Base-by-base conservation (phyloP, 1,284 basidiomycete genomes). In the Cutaneotrichosporon cavernicola region DNA sequence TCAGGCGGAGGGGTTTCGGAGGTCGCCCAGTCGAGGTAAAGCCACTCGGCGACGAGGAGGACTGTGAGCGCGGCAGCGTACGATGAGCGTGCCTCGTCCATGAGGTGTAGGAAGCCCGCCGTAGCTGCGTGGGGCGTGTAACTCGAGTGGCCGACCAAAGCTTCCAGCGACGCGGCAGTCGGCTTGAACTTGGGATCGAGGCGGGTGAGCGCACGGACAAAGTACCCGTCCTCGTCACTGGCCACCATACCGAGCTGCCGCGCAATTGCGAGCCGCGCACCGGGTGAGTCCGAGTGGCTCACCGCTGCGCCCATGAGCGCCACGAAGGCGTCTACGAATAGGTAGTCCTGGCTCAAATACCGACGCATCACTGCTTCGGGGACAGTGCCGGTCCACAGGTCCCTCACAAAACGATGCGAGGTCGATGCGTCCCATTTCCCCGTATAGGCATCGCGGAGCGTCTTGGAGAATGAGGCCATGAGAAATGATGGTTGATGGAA, bases 11-110 rank as follows among this genome's bases (percentile, higher is more conserved):
- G 8, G 16, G 31, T 0, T 26, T 1, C 16, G 47, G 49, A 26
- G 10, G 56, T 65, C 30, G 61, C 66, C 67, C 67, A 68, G 64
- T 68, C 67, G 60, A 65, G 64, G 60, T 68, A 68, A 22, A 68
- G 59, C 67, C 67, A 68, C 60, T 68, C 67, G 40, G 67, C 67
- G 32, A 68, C 67, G n/a, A 68, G 67, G 5, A 68, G 60, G 16
- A 65, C 61, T 5, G 47, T 46, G 47, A 68, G 64, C 5, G 64
- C 61, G 18, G 50, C 32, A 4, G 56, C 59, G 36, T 68, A 68
- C 31, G 34, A 43, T n/a, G 31, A 36, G 21, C 62, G 60, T 10
- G 61, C 49, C 8, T 49, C 52, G 59, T 55, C 14, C 67, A 68
- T 68, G 47, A 65, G 59, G 9, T 16, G 38, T 14, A 63, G 31